phyloP scores from a whole-genome alignment of 257 asterid species.

The Ligustrum vulgare region DNA sequence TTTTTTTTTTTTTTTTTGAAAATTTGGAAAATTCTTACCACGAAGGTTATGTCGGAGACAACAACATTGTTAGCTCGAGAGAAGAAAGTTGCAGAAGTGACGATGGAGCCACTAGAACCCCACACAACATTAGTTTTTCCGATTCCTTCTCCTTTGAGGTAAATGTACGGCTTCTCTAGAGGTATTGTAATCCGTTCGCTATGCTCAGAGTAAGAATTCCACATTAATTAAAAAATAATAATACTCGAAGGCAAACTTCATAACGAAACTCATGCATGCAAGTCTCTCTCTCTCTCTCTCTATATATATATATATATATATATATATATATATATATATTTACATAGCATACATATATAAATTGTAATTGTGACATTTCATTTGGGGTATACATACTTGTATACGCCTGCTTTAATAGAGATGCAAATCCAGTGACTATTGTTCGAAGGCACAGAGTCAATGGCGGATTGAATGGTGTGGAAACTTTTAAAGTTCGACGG shows the following conservation, averaged over 20 bases:
- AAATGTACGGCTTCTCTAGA: constrained; percentile 41
- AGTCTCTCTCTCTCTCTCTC: too few species aligned
- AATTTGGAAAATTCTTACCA: constrained; percentile 19
- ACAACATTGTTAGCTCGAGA: constrained; percentile 44
- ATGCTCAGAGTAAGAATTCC: too few species aligned
- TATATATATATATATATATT: too few species aligned
- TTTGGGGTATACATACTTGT: too few species aligned
- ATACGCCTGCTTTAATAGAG: neutral
- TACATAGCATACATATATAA: too few species aligned
- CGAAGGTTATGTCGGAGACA: constrained; percentile 35
- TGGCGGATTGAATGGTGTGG: neutral
- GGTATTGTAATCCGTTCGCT: constrained; percentile 30
- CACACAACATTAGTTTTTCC: constrained; percentile 31
- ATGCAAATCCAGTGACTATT: neutral
- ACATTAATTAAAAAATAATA: too few species aligned
- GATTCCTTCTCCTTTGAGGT: constrained; percentile 46
- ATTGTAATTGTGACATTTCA: too few species aligned
- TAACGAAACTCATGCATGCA: too few species aligned
- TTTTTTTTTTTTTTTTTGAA: neutral
- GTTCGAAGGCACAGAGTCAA: neutral
- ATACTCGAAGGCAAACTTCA: too few species aligned
- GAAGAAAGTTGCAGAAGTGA: constrained; percentile 37
- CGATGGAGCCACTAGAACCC: constrained; percentile 28
- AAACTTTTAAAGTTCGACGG: neutral
- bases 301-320: too few species aligned